phyloP scores from a whole-genome alignment of 768 basidiomycete genomes.

The Tylopilus intermedius region DNA sequence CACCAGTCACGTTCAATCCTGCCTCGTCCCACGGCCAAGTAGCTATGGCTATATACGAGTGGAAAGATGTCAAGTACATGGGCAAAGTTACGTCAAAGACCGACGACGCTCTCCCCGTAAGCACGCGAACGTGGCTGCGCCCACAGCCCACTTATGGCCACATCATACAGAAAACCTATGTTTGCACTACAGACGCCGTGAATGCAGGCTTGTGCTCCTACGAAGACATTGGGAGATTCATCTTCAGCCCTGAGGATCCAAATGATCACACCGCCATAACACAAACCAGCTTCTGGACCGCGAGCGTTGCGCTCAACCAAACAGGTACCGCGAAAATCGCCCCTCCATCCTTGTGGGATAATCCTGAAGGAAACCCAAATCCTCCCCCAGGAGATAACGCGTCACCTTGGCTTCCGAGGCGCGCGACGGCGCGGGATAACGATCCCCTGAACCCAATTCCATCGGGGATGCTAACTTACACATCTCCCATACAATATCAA shows the following conservation, averaged over 20 bases:
- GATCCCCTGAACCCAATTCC: constrained; percentile 45
- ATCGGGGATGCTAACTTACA: constrained; percentile 49
- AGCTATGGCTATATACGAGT: constrained; percentile 95
- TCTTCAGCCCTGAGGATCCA: constrained; percentile 53
- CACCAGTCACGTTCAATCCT: constrained; percentile 68
- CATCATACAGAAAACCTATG: constrained; percentile 74
- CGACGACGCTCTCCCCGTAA: constrained; percentile 61
- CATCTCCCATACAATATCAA: constrained; percentile 72
- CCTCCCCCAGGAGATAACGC: constrained; percentile 44
- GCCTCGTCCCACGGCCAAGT: constrained; percentile 75
- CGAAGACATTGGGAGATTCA: constrained; percentile 82
- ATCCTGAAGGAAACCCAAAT: constrained; percentile 55
- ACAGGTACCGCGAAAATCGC: constrained; percentile 14
- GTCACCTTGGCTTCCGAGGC: constrained; percentile 45
- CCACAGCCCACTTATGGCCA: constrained; percentile 15
- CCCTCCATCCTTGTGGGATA: constrained; percentile 48
- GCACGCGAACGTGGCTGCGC: constrained; percentile 23
- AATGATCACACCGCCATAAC: constrained; percentile 57
- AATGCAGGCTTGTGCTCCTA: constrained; percentile 62
- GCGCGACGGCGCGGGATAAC: constrained; percentile 16
- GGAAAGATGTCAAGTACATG: constrained; percentile 80
- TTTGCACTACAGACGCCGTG: constrained; percentile 84
- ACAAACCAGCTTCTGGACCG: constrained; percentile 85
- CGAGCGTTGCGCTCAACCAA: constrained; percentile 60
- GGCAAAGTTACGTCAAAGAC: constrained; percentile 59